These are phyloP conservation scores for Tulasnella sp. DNA, from an alignment of 768 basidiomycete species.

Conservation along the genomic window DNA sequence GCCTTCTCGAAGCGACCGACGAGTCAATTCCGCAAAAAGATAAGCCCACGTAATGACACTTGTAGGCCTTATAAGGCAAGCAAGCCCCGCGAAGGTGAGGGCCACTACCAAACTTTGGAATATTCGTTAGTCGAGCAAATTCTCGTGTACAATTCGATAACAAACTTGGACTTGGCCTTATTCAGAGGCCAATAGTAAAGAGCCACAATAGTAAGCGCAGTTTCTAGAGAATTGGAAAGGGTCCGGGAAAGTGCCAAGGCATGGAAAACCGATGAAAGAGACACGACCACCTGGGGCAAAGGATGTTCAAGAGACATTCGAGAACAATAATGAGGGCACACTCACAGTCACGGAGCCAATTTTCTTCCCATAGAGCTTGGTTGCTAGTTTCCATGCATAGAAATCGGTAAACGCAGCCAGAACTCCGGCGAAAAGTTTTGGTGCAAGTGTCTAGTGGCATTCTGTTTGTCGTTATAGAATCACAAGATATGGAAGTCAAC, in stretches of 20 bases:
- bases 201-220: slow-evolving; percentile 67
- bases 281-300: slow-evolving; percentile 53
- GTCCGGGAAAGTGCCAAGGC: slow-evolving; percentile 72
- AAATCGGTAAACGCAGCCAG: slow-evolving; percentile 75
- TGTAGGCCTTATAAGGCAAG: slow-evolving; percentile 78
- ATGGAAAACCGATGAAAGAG: slow-evolving; percentile 80
- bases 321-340: slow-evolving; percentile 12
- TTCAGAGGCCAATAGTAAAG: slow-evolving; percentile 50
- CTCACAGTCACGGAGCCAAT: slow-evolving; percentile 54
- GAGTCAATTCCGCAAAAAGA: slow-evolving; percentile 45
- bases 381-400: slow-evolving; percentile 50
- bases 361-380: slow-evolving; percentile 41
- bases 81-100: slow-evolving; percentile 54
- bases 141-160: no score
- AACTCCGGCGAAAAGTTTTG: slow-evolving; percentile 60
- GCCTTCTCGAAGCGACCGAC: not conserved
- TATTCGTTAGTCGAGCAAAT: not conserved
- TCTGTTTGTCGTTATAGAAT: not conserved
- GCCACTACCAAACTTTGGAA: slow-evolving; percentile 24
- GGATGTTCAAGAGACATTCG: not conserved
- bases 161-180: slow-evolving; percentile 21
- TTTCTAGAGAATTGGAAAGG: slow-evolving; percentile 87
- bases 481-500: slow-evolving; percentile 25
- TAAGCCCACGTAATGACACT: slow-evolving; percentile 78
- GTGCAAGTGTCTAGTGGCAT: slow-evolving; percentile 47